Evolutionary conservation across 202 grass and related monocot species (phyloP), one percentile per base, ranked within the genome.

Genomic region (Miscanthus sacchariflorus): DNA sequence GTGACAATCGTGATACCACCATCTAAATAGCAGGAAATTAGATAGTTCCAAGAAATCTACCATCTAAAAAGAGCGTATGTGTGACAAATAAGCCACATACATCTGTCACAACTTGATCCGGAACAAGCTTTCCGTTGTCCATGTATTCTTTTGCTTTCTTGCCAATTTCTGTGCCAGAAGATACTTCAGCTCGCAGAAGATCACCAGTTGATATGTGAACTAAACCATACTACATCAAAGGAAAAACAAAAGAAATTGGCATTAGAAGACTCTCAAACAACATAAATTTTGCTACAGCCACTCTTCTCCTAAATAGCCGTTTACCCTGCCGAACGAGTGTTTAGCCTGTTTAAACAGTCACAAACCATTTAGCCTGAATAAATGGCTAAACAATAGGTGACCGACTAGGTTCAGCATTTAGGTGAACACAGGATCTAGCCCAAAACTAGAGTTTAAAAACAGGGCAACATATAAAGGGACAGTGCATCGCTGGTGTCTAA

Each of bases 201-300:
- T 96, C 96, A 82, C 96, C 96, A 85, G 96, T 98, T 83, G 96
- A 98, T 94, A 98, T 93, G 81, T 98, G 96, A 93, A 98, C 96
- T 85, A 98, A 93, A 83, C 87, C 90, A 43, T 96, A 98, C 96
- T 98, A 71, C 81, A 87, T 36, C 4, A 73, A 79, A 42, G 79
- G 2, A 2, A 76, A 75, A 44, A 79, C 0, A 70, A 46, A 45
- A 64, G 21, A 28, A 72, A 78, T 72, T 14, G 46, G 19, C 35
- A 48, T 87, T 81, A 92, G 71, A 86, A 83, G 19, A 10, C n/a
- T 42, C 12, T 15, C 27, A 25, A 72, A 73, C 21, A 84, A 79
- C 33, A 84, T 74, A 50, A 23, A 39, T 18, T 65, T 19, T 13
- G 5, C 12, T 77, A 30, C 27, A 12, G 21, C 19, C 54, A 58